Evolutionary conservation across 1,284 basidiomycete genomes (phyloP), one percentile per base, ranked within the genome.

Genomic region (Ceratobasidium papillatum): DNA sequence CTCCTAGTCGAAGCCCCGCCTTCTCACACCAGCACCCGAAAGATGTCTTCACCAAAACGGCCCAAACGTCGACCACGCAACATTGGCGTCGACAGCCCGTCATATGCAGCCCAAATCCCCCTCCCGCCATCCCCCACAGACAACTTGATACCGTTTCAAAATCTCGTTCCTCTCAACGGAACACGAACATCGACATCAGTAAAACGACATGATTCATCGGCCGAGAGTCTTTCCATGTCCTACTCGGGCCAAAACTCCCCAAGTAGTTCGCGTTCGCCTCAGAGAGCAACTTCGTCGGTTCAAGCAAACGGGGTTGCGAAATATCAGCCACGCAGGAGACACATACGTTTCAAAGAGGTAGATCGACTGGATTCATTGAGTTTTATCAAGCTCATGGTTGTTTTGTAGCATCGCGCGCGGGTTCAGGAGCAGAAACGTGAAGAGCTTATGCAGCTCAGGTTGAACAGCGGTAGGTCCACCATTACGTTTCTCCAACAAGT

Each of bases 271-370:
- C 65, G 52, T 19, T 69, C 65, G n/a, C 65, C 65, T 19, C 30
- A 52, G 32, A 36, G 65, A n/a, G 52, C 30, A 19, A 58, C 25
- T 36, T 58, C 52, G 36, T 11, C 51, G 34, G 65, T 38, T 4
- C 51, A 56, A 36, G 19, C 36, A 11, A 69, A 69, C 17, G 65
- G 65, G 22, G 52, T 69, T 45, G 4, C 51, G 17, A 69, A 69
- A 32, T 58, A 69, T 38, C 49, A 69, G 30, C 58, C 58, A 1
- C 52, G 11, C 58, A 5, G 65, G 36, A 32, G 27, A 43, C 65
- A 69, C 22, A 69, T 69, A 51, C 65, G 65, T 36, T 38, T 58
- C 51, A 45, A 58, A 22, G 32, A 69, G 27, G 65, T 69, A 58
- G 3, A 12, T 9, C 30, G 3, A 41, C 58, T 3, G 11, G n/a